Conservation (phyloP, 345 rosid genomes). For the Eucalyptus cloeziana region DNA sequence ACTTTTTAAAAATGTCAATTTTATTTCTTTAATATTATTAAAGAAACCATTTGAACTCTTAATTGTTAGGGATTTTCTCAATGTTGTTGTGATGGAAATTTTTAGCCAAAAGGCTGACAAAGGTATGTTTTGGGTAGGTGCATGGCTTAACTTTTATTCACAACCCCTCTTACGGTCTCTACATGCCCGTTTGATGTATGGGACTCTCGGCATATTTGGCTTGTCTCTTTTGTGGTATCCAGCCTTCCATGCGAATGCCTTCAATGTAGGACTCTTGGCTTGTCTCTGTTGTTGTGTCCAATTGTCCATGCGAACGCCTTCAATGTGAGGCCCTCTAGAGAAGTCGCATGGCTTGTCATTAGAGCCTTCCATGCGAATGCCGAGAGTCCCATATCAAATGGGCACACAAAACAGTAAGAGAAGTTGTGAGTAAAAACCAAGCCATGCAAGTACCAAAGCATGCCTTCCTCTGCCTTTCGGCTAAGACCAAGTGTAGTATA, state of each 20-base stretch:
- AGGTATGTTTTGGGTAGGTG: too few species aligned
- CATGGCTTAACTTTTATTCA: too few species aligned
- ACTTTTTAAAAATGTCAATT: background rate
- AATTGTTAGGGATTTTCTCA: background rate
- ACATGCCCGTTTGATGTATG: background rate
- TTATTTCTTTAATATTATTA: background rate
- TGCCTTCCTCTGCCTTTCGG: fast-evolving
- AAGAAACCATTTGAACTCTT: fast-evolving
- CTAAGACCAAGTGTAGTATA: background rate
- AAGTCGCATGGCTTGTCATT: too few species aligned
- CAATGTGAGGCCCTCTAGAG: too few species aligned
- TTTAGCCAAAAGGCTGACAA: too few species aligned
- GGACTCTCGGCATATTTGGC: background rate
- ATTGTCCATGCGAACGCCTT: too few species aligned
- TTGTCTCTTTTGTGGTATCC: background rate
- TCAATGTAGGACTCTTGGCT: background rate
- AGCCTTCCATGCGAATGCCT: background rate
- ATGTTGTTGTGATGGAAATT: too few species aligned
- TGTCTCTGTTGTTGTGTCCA: fast-evolving
- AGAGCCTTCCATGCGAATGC: too few species aligned
- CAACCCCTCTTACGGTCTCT: background rate
- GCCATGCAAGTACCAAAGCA: background rate
- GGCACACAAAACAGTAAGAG: background rate
- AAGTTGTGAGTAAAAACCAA: background rate
- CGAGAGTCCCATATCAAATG: too few species aligned